Percentiles rank a stretch among this genome's conserved stretches.
Conservation (phyloP, 768 basidiomycete genomes). For the Russula sp. region DNA sequence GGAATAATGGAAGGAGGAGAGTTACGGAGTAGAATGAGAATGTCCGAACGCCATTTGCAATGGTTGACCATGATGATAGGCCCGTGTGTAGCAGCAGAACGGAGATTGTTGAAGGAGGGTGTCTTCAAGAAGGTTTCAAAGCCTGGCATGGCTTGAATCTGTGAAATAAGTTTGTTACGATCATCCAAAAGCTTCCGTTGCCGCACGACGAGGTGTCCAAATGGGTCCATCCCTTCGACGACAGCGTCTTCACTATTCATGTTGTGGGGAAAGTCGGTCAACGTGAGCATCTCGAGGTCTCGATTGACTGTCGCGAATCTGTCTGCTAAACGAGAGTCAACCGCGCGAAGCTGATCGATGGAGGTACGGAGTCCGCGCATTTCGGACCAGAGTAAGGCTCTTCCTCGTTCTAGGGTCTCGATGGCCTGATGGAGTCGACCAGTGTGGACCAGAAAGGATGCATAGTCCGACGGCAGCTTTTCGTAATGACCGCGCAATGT, state of each 20-base stretch:
- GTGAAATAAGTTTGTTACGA: not conserved
- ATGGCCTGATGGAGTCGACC: not conserved
- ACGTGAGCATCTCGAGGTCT: not conserved
- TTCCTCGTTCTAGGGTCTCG: not conserved
- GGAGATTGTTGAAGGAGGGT: not conserved
- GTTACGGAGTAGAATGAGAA: not conserved
- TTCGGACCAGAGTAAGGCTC: not conserved
- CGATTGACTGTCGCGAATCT: not conserved
- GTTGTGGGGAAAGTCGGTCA: not conserved
- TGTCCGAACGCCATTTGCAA: not conserved
- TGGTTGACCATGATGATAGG: not conserved
- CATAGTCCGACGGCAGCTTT: not conserved
- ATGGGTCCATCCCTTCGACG: slow-evolving; percentile 19
- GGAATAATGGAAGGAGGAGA: slow-evolving; percentile 31
- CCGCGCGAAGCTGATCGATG: not conserved
- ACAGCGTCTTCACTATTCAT: not conserved
- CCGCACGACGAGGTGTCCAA: slow-evolving; percentile 25
- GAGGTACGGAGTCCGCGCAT: not conserved
- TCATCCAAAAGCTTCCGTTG: not conserved
- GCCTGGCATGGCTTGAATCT: not conserved
- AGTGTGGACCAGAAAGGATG: not conserved
- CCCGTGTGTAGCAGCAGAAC: not conserved
- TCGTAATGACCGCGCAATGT: not conserved
- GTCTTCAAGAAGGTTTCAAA: not conserved
- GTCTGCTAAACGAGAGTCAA: not conserved